Conservation (phyloP, 2,329 filamentous ascomycete species). For the Neophaeococcomyces aloes region DNA sequence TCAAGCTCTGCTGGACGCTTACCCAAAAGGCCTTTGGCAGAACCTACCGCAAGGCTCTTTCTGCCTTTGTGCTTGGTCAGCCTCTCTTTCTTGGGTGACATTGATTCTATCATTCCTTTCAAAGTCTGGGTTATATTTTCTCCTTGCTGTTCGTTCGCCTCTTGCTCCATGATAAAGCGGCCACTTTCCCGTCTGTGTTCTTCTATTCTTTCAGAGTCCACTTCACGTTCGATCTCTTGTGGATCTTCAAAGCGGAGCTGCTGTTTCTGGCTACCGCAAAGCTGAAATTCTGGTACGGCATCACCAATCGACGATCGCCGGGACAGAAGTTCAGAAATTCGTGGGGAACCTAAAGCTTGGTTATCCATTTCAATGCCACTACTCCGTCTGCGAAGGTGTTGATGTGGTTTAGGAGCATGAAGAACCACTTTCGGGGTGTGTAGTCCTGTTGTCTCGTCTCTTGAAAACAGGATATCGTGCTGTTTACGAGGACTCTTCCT, state of each 20-base stretch:
- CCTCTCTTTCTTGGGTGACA: conserved; percentile 58
- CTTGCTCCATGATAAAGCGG: conserved; percentile 45
- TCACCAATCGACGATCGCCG: conserved; percentile 63
- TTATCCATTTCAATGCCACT: conserved; percentile 62
- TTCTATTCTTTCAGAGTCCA: conserved; percentile 51
- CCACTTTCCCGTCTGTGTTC: conserved; percentile 53
- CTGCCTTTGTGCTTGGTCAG: conserved; percentile 50
- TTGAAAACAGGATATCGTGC: conserved; percentile 43
- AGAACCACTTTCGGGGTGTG: conserved; percentile 55
- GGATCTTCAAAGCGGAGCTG: conserved; percentile 58
- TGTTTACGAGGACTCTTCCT: conserved; percentile 25
- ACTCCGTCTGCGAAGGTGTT: conserved; percentile 43
- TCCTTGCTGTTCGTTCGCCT: conserved; percentile 42
- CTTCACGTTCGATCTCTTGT: conserved; percentile 49
- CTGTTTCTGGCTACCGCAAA: conserved; percentile 33
- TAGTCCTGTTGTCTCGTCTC: conserved; percentile 43
- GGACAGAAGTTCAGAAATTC: conserved; percentile 60
- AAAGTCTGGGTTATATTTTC: conserved; percentile 57
- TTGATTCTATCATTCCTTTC: conserved; percentile 64
- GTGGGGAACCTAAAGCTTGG: conserved; percentile 63
- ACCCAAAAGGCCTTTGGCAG: conserved; percentile 60
- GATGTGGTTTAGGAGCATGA: conserved; percentile 36
- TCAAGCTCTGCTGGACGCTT: conserved; percentile 66
- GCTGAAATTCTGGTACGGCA: conserved; percentile 52
- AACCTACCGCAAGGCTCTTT: conserved; percentile 67